phyloP scores from a whole-genome alignment of 192 early-diverging fungal genomes.

The Entomortierella lignicola region DNA sequence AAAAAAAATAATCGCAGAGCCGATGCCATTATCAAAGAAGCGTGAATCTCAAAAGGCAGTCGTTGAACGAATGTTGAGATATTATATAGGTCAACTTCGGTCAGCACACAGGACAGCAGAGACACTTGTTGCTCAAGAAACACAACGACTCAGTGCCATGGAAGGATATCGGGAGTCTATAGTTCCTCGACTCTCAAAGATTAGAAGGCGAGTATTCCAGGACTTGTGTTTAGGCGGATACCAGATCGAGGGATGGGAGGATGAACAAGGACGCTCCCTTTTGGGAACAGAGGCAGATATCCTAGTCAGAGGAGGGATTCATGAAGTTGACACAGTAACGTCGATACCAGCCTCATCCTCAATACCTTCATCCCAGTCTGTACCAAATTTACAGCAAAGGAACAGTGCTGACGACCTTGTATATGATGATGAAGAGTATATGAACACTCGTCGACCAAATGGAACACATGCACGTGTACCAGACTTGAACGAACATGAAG shows the following conservation, averaged over 20 bases:
- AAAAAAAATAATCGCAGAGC: no score
- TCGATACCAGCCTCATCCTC: neutral
- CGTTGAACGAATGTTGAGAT: conserved; percentile 14
- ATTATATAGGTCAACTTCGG: conserved; percentile 26
- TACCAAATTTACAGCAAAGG: neutral
- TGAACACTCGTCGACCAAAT: neutral
- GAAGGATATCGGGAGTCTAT: conserved; percentile 35
- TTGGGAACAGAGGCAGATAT: conserved; percentile 41
- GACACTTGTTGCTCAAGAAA: conserved; percentile 22
- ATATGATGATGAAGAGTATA: neutral
- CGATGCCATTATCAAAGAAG: no score
- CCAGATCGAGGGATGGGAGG: conserved; percentile 43
- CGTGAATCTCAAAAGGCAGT: no score
- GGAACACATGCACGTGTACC: neutral
- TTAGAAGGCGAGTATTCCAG: conserved; percentile 42
- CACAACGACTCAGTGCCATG: conserved; percentile 28
- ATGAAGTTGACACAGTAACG: conserved; percentile 8
- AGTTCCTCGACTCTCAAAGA: conserved; percentile 27
- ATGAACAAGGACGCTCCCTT: conserved; percentile 25
- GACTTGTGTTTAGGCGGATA: conserved; percentile 25
- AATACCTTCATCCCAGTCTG: conserved; percentile 7
- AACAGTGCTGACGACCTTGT: neutral
- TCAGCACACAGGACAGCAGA: conserved; percentile 42
- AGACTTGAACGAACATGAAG: conserved; percentile 21
- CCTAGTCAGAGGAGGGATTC: conserved; percentile 37